Conservation (phyloP, 257 asterid genomes). For the Solanum verrucosum region DNA sequence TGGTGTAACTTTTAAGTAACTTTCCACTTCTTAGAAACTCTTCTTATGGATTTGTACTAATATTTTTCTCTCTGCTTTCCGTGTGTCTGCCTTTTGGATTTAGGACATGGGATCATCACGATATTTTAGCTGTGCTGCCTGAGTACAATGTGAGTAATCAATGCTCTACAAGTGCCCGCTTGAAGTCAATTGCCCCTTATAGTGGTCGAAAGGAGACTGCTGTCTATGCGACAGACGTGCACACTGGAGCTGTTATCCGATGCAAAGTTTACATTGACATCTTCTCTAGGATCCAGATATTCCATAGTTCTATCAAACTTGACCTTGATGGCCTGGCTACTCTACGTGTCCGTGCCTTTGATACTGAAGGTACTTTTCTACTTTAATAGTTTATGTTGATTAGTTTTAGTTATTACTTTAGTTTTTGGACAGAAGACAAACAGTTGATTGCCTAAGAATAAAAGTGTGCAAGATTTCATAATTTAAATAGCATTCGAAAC, state of each 20-base stretch:
- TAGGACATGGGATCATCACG: conserved; percentile 98
- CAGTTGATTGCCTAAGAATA: neutral
- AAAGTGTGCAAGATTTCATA: neutral
- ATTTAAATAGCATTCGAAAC: neutral
- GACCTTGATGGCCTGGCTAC: conserved; percentile 94
- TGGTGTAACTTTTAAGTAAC: neutral
- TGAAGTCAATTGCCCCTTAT: conserved; percentile 83
- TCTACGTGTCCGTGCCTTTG: conserved; percentile 80
- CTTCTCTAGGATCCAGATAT: conserved; percentile 73
- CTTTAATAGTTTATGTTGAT: neutral
- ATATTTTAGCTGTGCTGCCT: conserved; percentile 59
- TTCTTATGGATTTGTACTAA: neutral
- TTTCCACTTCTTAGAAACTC: neutral
- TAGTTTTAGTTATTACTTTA: neutral
- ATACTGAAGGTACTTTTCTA: conserved; percentile 48
- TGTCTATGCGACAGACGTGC: conserved; percentile 78
- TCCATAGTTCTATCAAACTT: conserved; percentile 81
- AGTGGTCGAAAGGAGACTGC: conserved; percentile 94
- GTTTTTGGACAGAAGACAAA: neutral
- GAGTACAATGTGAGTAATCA: conserved; percentile 67
- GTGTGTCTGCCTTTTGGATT: neutral
- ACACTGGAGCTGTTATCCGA: conserved; percentile 74
- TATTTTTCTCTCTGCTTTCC: neutral
- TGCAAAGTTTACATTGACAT: conserved; percentile 83
- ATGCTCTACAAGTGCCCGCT: conserved; percentile 78